phyloP scores from a whole-genome alignment of 2,329 filamentous ascomycete species.

The Aspergillus unguis region DNA sequence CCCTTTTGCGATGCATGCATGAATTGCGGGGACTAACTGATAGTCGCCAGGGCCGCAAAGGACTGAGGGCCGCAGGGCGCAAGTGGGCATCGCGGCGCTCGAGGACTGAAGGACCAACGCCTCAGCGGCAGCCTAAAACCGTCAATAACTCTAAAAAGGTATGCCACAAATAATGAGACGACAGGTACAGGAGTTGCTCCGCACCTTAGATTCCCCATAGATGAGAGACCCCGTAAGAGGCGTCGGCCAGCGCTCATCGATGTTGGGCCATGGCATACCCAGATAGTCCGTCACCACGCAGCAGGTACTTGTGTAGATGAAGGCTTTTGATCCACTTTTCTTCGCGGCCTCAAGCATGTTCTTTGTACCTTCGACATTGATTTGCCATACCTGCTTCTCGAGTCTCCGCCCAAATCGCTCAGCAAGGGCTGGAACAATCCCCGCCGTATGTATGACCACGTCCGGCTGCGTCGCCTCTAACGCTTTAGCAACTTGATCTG shows the following conservation, averaged over 20 bases:
- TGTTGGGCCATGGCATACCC: slow-evolving; percentile 33
- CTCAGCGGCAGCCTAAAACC: slow-evolving; percentile 40
- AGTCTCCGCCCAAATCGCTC: slow-evolving; percentile 37
- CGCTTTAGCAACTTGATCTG: slow-evolving; percentile 24
- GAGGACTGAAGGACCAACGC: slow-evolving; percentile 40
- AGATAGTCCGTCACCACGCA: slow-evolving; percentile 54
- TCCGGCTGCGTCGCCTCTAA: slow-evolving; percentile 45
- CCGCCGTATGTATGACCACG: slow-evolving; percentile 55
- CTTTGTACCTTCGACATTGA: slow-evolving; percentile 55
- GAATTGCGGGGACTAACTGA: slow-evolving; percentile 42
- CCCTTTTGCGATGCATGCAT: slow-evolving; percentile 43
- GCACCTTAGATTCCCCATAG: slow-evolving; percentile 45
- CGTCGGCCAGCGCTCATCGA: slow-evolving; percentile 41
- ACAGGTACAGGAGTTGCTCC: neutral
- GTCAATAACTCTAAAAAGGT: slow-evolving; percentile 3
- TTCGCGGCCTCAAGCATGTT: slow-evolving; percentile 51
- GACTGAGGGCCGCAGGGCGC: slow-evolving; percentile 43
- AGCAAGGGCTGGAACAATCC: slow-evolving; percentile 39
- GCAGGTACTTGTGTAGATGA: slow-evolving; percentile 57
- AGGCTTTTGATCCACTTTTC: slow-evolving; percentile 44
- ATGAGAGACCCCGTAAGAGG: slow-evolving; percentile 35
- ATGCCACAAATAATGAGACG: neutral
- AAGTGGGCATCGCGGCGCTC: slow-evolving; percentile 33
- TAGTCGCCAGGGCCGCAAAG: slow-evolving; percentile 44
- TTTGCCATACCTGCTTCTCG: slow-evolving; percentile 42